phyloP scores from a whole-genome alignment of 768 basidiomycete genomes.

The Saitozyma sp. region DNA sequence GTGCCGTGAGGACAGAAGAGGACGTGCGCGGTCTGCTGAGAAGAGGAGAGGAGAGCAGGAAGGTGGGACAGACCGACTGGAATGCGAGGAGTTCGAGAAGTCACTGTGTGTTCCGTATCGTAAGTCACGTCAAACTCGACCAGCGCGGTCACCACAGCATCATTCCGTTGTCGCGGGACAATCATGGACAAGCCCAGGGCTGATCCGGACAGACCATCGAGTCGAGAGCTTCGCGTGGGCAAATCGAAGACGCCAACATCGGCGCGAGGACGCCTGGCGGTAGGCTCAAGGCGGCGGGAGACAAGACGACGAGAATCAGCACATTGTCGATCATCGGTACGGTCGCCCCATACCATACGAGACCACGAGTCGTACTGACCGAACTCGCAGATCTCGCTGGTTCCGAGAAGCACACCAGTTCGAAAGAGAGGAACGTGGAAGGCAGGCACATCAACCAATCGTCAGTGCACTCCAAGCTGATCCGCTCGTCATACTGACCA shows the following conservation, averaged over 20 bases:
- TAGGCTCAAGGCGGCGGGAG: constrained; percentile 31
- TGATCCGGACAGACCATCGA: constrained; percentile 60
- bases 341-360: constrained; percentile 3
- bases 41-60: constrained; percentile 79
- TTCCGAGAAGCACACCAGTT: constrained; percentile 91
- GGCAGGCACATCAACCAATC: constrained; percentile 89
- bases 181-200: background rate
- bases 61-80: constrained; percentile 98
- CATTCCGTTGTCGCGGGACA: background rate
- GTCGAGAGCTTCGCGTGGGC: constrained; percentile 62
- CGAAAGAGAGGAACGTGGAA: constrained; percentile 92
- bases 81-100: constrained; percentile 92
- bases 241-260: constrained; percentile 54
- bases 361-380: too few relatives aligned
- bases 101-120: constrained; percentile 90
- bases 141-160: too few relatives aligned
- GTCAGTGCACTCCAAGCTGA: constrained; percentile 25
- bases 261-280: constrained; percentile 37
- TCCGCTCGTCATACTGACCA: constrained; percentile 4
- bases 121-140: constrained; percentile 50
- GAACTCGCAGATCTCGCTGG: constrained; percentile 70
- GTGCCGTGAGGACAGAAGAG: constrained; percentile 87
- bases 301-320: constrained; percentile 50
- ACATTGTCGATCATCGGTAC: constrained; percentile 47
- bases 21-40: constrained; percentile 80